Conservation (phyloP, 129 eudicot genomes). For the Mikania micrantha region DNA sequence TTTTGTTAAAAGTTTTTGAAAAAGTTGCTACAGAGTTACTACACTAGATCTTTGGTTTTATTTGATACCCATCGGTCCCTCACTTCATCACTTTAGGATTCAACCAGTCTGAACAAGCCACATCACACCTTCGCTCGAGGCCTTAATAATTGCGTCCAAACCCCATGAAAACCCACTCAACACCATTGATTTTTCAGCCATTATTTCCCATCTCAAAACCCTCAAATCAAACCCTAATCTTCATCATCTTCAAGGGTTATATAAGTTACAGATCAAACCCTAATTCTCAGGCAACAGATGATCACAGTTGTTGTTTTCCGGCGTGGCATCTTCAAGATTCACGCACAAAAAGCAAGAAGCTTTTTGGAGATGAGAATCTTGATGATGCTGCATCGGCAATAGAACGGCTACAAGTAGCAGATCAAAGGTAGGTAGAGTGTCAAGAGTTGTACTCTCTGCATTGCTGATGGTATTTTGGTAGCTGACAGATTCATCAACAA, state of each 20-base stretch:
- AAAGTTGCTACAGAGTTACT: slow-evolving; percentile 11
- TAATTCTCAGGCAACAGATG: background rate
- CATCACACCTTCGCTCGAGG: slow-evolving; percentile 27
- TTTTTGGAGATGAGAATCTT: slow-evolving; percentile 52
- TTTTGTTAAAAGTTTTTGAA: slow-evolving; percentile 7
- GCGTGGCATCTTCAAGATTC: slow-evolving; percentile 75
- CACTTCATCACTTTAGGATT: slow-evolving; percentile 10
- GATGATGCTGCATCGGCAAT: slow-evolving; percentile 84
- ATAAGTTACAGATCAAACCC: no score
- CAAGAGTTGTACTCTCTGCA: background rate
- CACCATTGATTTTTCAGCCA: background rate
- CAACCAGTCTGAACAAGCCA: slow-evolving; percentile 22
- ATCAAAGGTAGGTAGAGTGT: background rate
- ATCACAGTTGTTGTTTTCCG: slow-evolving; percentile 47
- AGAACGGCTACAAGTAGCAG: slow-evolving; percentile 28
- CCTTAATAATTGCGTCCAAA: slow-evolving; percentile 9
- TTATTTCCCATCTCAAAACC: background rate
- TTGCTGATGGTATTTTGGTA: slow-evolving; percentile 7
- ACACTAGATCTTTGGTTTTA: slow-evolving; percentile 11
- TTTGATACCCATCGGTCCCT: slow-evolving; percentile 1
- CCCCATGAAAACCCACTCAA: slow-evolving; percentile 2
- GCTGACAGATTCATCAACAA: slow-evolving; percentile 9
- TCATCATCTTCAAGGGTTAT: background rate
- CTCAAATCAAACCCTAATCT: slow-evolving; percentile 9
- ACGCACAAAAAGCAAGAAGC: slow-evolving; percentile 38